A percentile compares a stretch with the other conserved stretches of the same genome.
Conservation (phyloP, 2,329 filamentous ascomycete species). For the Aspergillus neotritici region DNA sequence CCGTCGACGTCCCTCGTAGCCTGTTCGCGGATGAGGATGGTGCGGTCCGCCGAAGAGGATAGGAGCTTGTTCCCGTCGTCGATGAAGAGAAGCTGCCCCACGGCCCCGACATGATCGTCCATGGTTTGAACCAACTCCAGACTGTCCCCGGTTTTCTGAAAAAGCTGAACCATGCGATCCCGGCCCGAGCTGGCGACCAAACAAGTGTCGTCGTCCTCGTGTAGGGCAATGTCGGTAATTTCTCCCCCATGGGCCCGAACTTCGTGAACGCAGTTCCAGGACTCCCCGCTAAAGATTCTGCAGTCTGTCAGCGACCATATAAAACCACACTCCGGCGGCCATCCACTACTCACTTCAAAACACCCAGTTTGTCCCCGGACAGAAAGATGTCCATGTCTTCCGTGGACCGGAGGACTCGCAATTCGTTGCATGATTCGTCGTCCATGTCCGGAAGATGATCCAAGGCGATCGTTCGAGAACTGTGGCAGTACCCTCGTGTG, state of each 20-base stretch:
- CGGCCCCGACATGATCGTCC: constrained; percentile 82
- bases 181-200: constrained; percentile 78
- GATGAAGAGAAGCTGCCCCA: constrained; percentile 70
- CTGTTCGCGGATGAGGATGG: constrained; percentile 74
- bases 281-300: constrained; percentile 40
- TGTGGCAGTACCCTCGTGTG: constrained; percentile 61
- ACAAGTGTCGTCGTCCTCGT: constrained; percentile 55
- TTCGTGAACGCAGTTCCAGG: constrained; percentile 59
- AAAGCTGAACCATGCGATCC: constrained; percentile 92
- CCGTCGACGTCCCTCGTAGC: constrained; percentile 57
- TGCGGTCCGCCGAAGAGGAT: constrained; percentile 84
- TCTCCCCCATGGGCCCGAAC: constrained; percentile 83
- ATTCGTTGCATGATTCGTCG: constrained; percentile 48
- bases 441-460: constrained; percentile 52
- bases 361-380: constrained; percentile 81
- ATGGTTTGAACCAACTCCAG: constrained; percentile 85
- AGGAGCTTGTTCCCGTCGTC: constrained; percentile 66
- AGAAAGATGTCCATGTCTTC: constrained; percentile 61
- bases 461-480: constrained; percentile 61
- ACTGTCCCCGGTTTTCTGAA: constrained; percentile 53
- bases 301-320: constrained; percentile 13
- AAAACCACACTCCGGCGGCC: constrained; percentile 4
- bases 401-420: constrained; percentile 56
- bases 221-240: constrained; percentile 73
- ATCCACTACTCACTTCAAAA: constrained; percentile 51